Conservation (phyloP, 2,329 filamentous ascomycete genomes). For the Aspergillus sp. region DNA sequence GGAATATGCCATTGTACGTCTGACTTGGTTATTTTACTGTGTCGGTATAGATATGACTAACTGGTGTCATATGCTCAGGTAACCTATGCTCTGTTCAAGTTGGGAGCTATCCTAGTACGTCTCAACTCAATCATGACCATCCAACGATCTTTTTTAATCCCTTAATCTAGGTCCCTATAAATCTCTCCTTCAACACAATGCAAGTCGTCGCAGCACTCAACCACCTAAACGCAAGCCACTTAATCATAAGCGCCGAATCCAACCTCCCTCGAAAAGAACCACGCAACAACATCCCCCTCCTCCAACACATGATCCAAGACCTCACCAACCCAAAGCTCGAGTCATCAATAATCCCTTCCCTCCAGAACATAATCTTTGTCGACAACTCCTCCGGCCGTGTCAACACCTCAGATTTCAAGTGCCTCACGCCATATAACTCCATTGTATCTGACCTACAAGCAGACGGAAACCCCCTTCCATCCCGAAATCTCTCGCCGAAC, state of each 20-base stretch:
- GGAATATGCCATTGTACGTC: conserved; percentile 67
- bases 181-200: conserved; percentile 74
- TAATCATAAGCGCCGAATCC: conserved; percentile 82
- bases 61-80: conserved; percentile 24
- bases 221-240: conserved; percentile 65
- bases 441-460: conserved; percentile 38
- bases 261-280: conserved; percentile 65
- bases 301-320: conserved; percentile 49
- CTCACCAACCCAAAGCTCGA: conserved; percentile 39
- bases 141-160: conserved; percentile 3
- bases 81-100: conserved; percentile 85
- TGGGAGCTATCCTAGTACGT: conserved; percentile 75
- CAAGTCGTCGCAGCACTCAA: conserved; percentile 73
- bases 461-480: conserved; percentile 36
- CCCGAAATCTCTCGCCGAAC: conserved; percentile 46
- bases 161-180: conserved; percentile 64
- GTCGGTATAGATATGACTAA: neutral
- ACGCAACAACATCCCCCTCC: conserved; percentile 52
- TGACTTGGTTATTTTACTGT: neutral
- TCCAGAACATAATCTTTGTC: conserved; percentile 66
- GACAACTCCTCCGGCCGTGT: conserved; percentile 63
- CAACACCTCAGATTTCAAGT: conserved; percentile 36
- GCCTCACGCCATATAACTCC: conserved; percentile 44
- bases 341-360: conserved; percentile 58
- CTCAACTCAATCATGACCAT: neutral